Evolutionary conservation across 495 filamentous ascomycete species (phyloP).

Genomic region (Penicillium pancosmium): DNA sequence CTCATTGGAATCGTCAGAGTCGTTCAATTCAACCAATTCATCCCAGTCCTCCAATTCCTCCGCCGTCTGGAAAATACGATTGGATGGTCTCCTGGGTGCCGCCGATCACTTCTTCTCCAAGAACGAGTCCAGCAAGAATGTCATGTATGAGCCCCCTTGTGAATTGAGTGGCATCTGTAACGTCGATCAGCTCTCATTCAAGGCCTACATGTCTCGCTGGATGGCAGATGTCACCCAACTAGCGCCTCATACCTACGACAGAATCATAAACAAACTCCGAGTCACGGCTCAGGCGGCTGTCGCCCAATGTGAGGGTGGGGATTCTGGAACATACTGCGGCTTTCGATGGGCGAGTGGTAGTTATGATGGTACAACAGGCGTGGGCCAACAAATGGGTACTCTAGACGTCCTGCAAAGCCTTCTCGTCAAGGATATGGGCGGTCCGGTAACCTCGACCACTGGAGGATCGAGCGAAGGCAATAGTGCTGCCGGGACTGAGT

Average conservation of each 20-base stretch:
- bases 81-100: constrained; percentile 55
- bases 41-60: constrained; percentile 26
- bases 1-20: constrained; percentile 40
- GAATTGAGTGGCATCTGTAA: constrained; percentile 40
- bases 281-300: constrained; percentile 41
- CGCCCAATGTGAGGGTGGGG: constrained; percentile 36
- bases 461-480: constrained; percentile 19
- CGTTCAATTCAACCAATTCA: constrained; percentile 30
- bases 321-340: constrained; percentile 24
- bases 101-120: constrained; percentile 59
- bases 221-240: constrained; percentile 41
- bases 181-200: constrained; percentile 45
- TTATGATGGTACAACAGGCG: constrained; percentile 38
- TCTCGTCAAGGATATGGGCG: constrained; percentile 10
- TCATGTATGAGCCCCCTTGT: constrained; percentile 47
- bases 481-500: constrained; percentile 17
- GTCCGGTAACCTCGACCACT: constrained; percentile 13
- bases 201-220: constrained; percentile 49
- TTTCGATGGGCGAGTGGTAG: constrained; percentile 30
- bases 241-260: constrained; percentile 37
- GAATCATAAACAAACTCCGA: constrained; percentile 29
- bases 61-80: constrained; percentile 50
- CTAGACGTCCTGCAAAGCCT: constrained; percentile 63
- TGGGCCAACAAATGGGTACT: constrained; percentile 71
- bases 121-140: constrained; percentile 34